These are phyloP conservation scores for Jatropha podagrica DNA, from an alignment of 441 rosid genomes.

Conservation along the genomic window DNA sequence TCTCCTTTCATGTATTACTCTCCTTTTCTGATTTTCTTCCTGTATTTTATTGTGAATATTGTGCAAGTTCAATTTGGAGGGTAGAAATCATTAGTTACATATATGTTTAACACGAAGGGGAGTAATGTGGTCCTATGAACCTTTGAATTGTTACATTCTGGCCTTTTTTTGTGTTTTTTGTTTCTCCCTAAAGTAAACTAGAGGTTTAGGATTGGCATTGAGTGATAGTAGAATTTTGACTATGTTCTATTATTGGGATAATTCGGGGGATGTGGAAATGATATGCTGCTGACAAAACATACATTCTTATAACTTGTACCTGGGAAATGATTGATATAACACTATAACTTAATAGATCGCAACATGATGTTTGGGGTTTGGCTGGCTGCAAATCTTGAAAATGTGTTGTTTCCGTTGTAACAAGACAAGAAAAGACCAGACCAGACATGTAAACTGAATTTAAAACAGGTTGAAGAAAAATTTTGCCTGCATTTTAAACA, in stretches of 20 bases:
- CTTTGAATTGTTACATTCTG: not conserved
- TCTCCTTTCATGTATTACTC: conserved; percentile 4
- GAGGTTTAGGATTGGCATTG: conserved; percentile 9
- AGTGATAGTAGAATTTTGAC: not conserved
- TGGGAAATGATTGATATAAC: not conserved
- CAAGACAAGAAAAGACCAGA: not conserved
- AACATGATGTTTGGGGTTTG: not conserved
- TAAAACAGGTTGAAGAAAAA: not conserved
- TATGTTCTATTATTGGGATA: conserved; percentile 5
- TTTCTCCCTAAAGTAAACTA: not conserved
- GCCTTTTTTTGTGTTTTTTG: not conserved
- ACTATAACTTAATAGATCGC: too few relatives aligned
- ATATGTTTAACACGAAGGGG: not conserved
- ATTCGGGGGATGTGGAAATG: not conserved
- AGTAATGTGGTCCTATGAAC: too few relatives aligned
- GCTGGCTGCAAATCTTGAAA: not conserved
- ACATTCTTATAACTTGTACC: not conserved
- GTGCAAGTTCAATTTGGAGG: not conserved
- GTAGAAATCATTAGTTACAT: not conserved
- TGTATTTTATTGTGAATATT: not conserved
- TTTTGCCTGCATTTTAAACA: not conserved
- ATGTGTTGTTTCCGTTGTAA: not conserved
- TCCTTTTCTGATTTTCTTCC: not conserved
- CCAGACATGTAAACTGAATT: not conserved
- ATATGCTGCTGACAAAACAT: not conserved